phyloP scores from a whole-genome alignment of 768 basidiomycete species.

The Amylocystis lapponica region DNA sequence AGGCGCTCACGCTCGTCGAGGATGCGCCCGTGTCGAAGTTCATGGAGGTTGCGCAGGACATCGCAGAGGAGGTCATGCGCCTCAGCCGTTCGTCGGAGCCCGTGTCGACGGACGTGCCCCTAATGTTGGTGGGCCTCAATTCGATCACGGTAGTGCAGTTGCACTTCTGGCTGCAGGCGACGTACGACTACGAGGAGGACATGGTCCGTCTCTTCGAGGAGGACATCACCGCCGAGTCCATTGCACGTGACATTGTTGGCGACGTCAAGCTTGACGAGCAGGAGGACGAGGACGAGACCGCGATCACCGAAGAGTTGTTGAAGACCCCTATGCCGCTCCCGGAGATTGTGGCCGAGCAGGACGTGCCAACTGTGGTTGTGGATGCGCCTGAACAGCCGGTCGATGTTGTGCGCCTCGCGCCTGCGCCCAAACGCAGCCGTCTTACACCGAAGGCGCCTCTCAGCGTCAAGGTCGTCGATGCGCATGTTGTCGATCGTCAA shows the following conservation, averaged over 20 bases:
- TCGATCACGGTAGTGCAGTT: conserved; percentile 25
- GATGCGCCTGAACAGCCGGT: no score
- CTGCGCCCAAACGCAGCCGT: neutral
- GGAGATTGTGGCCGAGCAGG: no score
- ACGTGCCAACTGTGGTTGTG: no score
- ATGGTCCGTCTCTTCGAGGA: conserved; percentile 26
- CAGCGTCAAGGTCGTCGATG: neutral
- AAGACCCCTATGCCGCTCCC: neutral
- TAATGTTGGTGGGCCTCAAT: conserved; percentile 29
- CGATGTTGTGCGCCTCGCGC: neutral
- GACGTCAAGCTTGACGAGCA: neutral
- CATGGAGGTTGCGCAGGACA: conserved; percentile 25
- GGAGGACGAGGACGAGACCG: neutral
- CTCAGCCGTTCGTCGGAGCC: conserved; percentile 24
- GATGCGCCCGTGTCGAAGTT: no score
- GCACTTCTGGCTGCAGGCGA: conserved; percentile 29
- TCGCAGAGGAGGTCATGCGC: conserved; percentile 27
- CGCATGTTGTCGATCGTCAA: neutral
- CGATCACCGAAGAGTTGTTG: neutral
- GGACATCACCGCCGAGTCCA: conserved; percentile 22
- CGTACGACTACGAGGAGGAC: conserved; percentile 25
- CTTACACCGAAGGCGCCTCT: neutral
- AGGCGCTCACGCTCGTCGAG: neutral
- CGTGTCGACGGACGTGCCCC: conserved; percentile 25
- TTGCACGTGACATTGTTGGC: conserved; percentile 25